A percentile compares a stretch with the other conserved stretches of the same genome.
Conservation (phyloP, 225 moss, liverwort and hornwort species). For the Anthoceros angustus region DNA sequence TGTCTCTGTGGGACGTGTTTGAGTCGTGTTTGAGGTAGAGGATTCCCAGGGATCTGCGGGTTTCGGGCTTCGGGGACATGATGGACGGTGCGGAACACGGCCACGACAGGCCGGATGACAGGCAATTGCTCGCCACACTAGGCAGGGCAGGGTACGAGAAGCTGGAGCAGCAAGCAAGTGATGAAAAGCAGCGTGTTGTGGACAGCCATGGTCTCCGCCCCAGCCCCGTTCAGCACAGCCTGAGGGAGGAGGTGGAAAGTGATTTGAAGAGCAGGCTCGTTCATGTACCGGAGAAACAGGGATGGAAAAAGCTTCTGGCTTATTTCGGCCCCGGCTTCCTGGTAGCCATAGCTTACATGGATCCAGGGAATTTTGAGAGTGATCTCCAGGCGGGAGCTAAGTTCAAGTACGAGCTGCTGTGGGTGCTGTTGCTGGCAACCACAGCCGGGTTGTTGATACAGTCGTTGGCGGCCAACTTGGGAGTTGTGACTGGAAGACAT, state of each 20-base stretch:
- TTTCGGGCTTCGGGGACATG: neutral
- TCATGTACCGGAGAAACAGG: constrained; percentile 1
- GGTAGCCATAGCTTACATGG: constrained; percentile 67
- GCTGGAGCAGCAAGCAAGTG: neutral
- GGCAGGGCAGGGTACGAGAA: constrained; percentile 1
- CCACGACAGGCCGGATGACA: neutral
- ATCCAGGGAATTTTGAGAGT: constrained; percentile 81
- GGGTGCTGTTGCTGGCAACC: constrained; percentile 49
- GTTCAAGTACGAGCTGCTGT: constrained; percentile 63
- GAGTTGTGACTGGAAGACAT: constrained; percentile 60
- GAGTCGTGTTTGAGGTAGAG: too few species aligned
- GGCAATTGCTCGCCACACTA: neutral
- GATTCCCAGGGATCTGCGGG: too few species aligned
- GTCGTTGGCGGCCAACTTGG: constrained; percentile 55
- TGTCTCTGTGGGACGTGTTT: too few species aligned
- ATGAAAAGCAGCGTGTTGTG: too few species aligned
- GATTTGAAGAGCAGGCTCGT: constrained; percentile 1
- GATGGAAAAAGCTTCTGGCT: constrained; percentile 20
- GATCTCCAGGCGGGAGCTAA: constrained; percentile 59
- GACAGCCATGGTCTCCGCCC: too few species aligned
- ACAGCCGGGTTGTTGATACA: constrained; percentile 59
- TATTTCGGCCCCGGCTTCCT: constrained; percentile 47
- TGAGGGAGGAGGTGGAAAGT: neutral
- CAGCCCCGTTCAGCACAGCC: neutral
- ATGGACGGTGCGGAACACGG: neutral